Conservation (phyloP, 306 rosid species). For the Prunus campanulata region DNA sequence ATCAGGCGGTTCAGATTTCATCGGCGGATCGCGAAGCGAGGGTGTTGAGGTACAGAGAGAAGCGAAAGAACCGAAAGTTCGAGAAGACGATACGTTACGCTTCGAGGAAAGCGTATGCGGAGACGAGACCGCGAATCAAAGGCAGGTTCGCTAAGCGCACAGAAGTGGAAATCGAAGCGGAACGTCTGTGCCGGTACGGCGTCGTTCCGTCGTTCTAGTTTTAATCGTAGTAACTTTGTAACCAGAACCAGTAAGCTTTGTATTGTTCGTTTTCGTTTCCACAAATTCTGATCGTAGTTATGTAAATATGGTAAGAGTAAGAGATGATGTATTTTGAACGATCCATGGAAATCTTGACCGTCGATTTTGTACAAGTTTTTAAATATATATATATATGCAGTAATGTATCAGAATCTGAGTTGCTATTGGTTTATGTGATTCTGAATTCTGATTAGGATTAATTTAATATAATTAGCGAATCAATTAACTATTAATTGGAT, state of each 20-base stretch:
- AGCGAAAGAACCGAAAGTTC: constrained; percentile 94
- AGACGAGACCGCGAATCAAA: constrained; percentile 90
- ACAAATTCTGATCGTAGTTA: background rate
- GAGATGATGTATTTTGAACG: constrained; percentile 6
- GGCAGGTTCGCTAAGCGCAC: constrained; percentile 91
- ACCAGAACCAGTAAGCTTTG: background rate
- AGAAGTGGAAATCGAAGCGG: constrained; percentile 48
- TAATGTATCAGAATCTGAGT: constrained; percentile 22
- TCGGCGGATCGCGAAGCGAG: constrained; percentile 86
- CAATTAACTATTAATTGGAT: background rate
- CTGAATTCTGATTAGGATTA: constrained; percentile 2
- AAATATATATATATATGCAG: background rate
- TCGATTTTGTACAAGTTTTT: constrained; percentile 19
- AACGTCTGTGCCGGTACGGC: constrained; percentile 64
- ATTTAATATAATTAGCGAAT: background rate
- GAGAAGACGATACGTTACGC: constrained; percentile 97
- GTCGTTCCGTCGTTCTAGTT: constrained; percentile 67
- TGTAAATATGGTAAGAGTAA: background rate
- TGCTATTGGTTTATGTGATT: background rate
- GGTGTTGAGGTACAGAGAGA: constrained; percentile 94
- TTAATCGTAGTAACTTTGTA: background rate
- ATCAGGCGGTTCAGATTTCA: constrained; percentile 48
- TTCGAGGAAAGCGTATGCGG: constrained; percentile 91
- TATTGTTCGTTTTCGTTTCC: background rate
- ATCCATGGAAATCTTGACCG: constrained; percentile 34